Conservation (phyloP, 2,329 filamentous ascomycete genomes). For the Mariannaea sp. region DNA sequence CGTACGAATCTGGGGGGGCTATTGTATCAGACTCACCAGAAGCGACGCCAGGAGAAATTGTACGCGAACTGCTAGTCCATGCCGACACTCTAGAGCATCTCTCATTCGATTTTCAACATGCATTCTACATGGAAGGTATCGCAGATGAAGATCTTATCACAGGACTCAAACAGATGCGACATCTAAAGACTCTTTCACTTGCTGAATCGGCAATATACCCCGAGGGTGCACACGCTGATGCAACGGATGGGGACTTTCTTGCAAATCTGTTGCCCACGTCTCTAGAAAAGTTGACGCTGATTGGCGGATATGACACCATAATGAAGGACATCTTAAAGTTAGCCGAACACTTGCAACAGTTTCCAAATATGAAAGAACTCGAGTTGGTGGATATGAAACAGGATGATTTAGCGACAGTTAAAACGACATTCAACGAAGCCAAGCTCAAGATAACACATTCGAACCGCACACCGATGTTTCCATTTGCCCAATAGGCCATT, state of each 20-base stretch:
- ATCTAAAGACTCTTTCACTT: neutral
- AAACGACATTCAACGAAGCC: neutral
- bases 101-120: neutral
- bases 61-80: neutral
- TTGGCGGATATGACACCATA: neutral
- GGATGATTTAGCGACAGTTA: neutral
- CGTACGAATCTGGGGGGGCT: neutral
- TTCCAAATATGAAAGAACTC: neutral
- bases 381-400: neutral
- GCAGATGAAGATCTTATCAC: neutral
- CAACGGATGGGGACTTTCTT: neutral
- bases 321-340: neutral
- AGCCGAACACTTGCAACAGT: neutral
- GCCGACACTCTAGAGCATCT: slow-evolving; percentile 1
- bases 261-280: slow-evolving; percentile 1
- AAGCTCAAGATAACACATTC: neutral
- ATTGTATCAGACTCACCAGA: neutral
- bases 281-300: neutral
- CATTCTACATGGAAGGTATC: neutral
- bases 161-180: slow-evolving; percentile 1
- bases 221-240: neutral
- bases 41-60: neutral
- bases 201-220: neutral
- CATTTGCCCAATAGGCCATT: too few relatives aligned
- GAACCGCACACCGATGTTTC: too few relatives aligned